phyloP scores from a whole-genome alignment of 2,329 filamentous ascomycete species.

The Aureobasidium musti region DNA sequence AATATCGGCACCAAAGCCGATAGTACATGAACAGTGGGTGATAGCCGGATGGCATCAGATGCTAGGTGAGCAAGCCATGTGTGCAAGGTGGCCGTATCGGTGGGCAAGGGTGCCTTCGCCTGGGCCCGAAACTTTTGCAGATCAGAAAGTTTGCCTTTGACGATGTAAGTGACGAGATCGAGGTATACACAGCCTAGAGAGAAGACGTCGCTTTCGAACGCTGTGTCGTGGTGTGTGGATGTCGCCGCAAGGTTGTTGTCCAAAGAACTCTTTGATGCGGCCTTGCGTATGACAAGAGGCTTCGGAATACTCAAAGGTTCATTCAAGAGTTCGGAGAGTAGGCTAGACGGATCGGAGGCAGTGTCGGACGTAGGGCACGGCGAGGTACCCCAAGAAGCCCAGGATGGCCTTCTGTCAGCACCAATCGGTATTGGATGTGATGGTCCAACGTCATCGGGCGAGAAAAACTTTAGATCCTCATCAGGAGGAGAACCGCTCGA shows the following conservation, averaged over 20 bases:
- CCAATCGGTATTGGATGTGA: background rate
- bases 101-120: conserved; percentile 46
- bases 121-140: conserved; percentile 67
- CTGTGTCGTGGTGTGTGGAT: conserved; percentile 17
- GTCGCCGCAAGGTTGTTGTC: background rate
- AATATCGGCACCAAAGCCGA: conserved; percentile 33
- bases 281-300: conserved; percentile 18
- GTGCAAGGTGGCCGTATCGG: conserved; percentile 28
- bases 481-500: background rate
- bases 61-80: conserved; percentile 24
- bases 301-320: background rate
- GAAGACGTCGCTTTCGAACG: conserved; percentile 65
- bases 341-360: background rate
- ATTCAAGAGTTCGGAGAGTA: conserved; percentile 16
- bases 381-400: conserved; percentile 14
- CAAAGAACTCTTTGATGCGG: background rate
- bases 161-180: conserved; percentile 67
- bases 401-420: background rate
- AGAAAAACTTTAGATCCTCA: background rate
- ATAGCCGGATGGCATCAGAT: conserved; percentile 13
- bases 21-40: conserved; percentile 44
- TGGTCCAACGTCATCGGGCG: background rate
- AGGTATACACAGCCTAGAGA: conserved; percentile 72
- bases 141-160: conserved; percentile 66
- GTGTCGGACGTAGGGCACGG: conserved; percentile 3